Evolutionary conservation across 805 yeast species (phyloP).

Genomic region (Yamadazyma sp.): DNA sequence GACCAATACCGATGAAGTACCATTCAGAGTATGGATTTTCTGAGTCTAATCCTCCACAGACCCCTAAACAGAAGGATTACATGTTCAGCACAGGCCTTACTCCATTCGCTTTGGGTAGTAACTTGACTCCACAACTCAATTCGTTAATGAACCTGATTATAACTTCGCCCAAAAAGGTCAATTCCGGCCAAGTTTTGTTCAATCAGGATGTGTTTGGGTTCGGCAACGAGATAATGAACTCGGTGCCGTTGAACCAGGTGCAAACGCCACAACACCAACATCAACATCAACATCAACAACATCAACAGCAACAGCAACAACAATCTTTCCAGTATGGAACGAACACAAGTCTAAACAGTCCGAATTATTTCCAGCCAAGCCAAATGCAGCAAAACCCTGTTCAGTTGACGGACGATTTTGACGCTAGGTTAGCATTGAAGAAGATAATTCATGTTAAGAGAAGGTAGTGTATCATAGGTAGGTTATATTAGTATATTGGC

Average conservation of each 20-base stretch:
- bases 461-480: slow-evolving; percentile 15
- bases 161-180: slow-evolving; percentile 30
- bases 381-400: not conserved
- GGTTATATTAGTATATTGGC: no score
- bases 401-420: slow-evolving; percentile 27
- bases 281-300: not conserved
- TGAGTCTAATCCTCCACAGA: slow-evolving; percentile 28
- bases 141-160: slow-evolving; percentile 40
- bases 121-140: slow-evolving; percentile 42
- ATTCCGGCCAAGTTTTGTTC: slow-evolving; percentile 15
- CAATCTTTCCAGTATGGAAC: not conserved
- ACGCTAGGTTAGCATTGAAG: slow-evolving; percentile 39
- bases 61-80: slow-evolving; percentile 34
- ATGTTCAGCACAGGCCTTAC: slow-evolving; percentile 30
- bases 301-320: not conserved
- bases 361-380: slow-evolving; percentile 1
- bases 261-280: not conserved
- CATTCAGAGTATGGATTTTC: slow-evolving; percentile 12
- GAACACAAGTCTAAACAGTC: not conserved
- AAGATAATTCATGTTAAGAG: slow-evolving; percentile 35
- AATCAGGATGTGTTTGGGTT: slow-evolving; percentile 29
- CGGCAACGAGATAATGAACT: not conserved
- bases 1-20: slow-evolving; percentile 9
- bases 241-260: not conserved
- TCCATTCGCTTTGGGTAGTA: slow-evolving; percentile 24